Evolutionary conservation across 495 filamentous ascomycete species (phyloP), one percentile per base, ranked within the genome.

Genomic region (Poronia punctata): DNA sequence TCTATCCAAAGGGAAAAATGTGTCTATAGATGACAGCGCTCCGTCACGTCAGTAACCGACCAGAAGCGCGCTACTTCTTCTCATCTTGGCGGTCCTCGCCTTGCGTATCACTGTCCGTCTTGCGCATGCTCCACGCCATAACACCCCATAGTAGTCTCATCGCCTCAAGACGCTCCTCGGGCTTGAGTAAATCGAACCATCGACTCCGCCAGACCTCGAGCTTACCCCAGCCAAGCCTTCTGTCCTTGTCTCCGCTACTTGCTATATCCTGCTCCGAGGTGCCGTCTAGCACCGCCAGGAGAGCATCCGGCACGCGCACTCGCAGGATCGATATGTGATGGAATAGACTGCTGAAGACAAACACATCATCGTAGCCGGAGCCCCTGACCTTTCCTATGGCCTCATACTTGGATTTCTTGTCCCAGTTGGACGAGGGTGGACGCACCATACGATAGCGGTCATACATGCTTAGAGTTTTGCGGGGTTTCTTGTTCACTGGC

Each of bases 271-370:
- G n/a, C 5, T 62, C 54, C 3, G 28, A 16, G 19, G 49, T 46
- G 9, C 71, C 72, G 1, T 52, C 60, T 6, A 77, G 34, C 4
- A 68, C 70, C 0, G 74, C 73, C 22, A 90, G 60, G 44, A 93
- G 78, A 11, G 65, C 60, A 14, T 64, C 62, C 41, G 88, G 86
- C 33, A 95, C 76, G 19, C 82, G 75, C 18, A 89, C 72, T 37
- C 85, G 74, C 29, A 93, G 50, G 33, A 95, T 75, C 38, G 75
- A 75, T 26, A 94, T 60, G 45, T 95, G 88, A 57, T 93, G 87
- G 59, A 88, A 86, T 35, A 95, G 65, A 3, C 80, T 76, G 32
- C 83, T 88, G 34, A 94, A 52, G 52, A 95, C 75, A 62, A 87
- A 95, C 26, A 94, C 74, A 72, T 95, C 70, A 48, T 76, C 69